Percentiles rank a stretch among this genome's conserved stretches.
Conservation (phyloP, 495 filamentous ascomycete species). For the Penicillium ochrochloron region DNA sequence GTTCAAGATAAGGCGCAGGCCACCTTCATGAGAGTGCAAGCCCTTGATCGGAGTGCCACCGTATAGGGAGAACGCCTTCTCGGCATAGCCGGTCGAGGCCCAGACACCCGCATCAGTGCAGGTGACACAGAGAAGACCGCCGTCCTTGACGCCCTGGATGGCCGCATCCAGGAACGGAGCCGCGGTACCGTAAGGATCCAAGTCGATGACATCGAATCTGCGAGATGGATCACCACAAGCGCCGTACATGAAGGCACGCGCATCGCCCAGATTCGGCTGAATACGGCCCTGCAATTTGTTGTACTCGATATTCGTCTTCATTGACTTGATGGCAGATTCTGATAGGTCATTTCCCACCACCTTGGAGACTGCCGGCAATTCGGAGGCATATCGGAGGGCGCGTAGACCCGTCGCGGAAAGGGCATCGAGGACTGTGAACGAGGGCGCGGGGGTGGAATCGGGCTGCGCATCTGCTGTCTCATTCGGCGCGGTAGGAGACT, state of each 20-base stretch:
- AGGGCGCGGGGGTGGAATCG: conserved; percentile 8
- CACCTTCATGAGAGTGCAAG: conserved; percentile 82
- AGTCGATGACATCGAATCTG: conserved; percentile 89
- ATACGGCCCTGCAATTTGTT: conserved; percentile 76
- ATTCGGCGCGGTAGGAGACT: conserved; percentile 1
- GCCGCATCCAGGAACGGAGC: conserved; percentile 90
- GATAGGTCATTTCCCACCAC: conserved; percentile 92
- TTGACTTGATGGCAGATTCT: conserved; percentile 73
- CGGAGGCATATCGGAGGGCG: conserved; percentile 87
- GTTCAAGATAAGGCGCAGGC: conserved; percentile 83
- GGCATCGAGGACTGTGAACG: conserved; percentile 88
- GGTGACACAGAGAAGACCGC: conserved; percentile 90
- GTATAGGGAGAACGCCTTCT: conserved; percentile 91
- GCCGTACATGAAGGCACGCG: conserved; percentile 86
- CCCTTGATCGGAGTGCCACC: conserved; percentile 87
- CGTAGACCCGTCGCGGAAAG: conserved; percentile 93
- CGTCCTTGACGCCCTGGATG: conserved; percentile 79
- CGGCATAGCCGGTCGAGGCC: conserved; percentile 88
- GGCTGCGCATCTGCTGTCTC: conserved; percentile 18
- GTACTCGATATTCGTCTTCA: conserved; percentile 80
- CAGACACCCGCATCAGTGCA: conserved; percentile 95
- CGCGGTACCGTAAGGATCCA: conserved; percentile 95
- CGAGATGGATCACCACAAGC: conserved; percentile 33
- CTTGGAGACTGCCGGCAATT: conserved; percentile 79
- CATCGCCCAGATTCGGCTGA: conserved; percentile 73